A percentile compares a stretch with the other conserved stretches of the same genome.
phyloP scores from a whole-genome alignment of 2,329 filamentous ascomycete genomes.

The Sclerotinia subarctica region DNA sequence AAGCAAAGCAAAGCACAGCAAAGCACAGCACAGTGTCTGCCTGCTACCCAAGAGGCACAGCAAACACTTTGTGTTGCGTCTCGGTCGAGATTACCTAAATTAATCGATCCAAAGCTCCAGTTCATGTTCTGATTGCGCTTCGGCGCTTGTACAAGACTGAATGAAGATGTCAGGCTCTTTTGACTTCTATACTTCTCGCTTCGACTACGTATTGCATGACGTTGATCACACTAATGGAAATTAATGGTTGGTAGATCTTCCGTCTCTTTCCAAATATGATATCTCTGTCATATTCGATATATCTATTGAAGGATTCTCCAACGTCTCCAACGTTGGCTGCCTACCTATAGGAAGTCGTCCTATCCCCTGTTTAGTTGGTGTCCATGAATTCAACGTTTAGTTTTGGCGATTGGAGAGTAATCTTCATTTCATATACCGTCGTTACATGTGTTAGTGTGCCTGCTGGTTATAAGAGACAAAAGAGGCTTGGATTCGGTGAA shows the following conservation, averaged over 20 bases:
- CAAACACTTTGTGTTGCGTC: not conserved
- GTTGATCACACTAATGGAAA: not conserved
- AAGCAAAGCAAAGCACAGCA: not conserved
- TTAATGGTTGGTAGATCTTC: not conserved
- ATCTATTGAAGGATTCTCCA: not conserved
- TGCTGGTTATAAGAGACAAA: not conserved
- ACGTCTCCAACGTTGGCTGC: not conserved
- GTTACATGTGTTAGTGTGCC: not conserved
- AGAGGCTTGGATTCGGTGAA: not conserved
- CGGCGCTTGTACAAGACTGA: constrained; percentile 7
- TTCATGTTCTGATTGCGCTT: constrained; percentile 1
- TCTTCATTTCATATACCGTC: not conserved
- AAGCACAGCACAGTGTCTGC: not conserved
- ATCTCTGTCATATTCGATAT: constrained; percentile 2
- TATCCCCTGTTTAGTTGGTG: not conserved
- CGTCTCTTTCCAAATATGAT: too few species aligned
- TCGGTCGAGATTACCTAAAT: not conserved
- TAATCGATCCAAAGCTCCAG: not conserved
- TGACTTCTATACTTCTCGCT: not conserved
- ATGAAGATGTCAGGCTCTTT: not conserved
- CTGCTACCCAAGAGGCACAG: constrained; percentile 5
- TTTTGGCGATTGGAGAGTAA: not conserved
- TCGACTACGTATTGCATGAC: not conserved
- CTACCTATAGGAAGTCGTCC: constrained; percentile 10
- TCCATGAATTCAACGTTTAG: not conserved